Evolutionary conservation across 257 asterid species (phyloP), one percentile per base, ranked within the genome.

Genomic region (Capsicum rhomboideum): DNA sequence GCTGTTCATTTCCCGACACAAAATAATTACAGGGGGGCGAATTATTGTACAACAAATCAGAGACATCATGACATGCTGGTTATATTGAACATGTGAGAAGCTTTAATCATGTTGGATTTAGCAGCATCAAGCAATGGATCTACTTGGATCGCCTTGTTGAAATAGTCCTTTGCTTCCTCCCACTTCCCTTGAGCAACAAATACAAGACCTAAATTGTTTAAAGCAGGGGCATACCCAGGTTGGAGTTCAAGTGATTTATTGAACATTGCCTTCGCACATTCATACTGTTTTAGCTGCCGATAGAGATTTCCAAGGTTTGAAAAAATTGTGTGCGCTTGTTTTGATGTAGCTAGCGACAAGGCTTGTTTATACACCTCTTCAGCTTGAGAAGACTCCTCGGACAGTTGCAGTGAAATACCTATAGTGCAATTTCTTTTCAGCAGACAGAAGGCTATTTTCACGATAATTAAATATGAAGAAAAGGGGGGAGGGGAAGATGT

Each of bases 161-260:
- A 97, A 92, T 97, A 95, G 88, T 89, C 93, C 84, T 87, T 88
- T 44, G 98, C 98, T 87, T 97, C 93, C 80, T 91, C 97, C 87
- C 93, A 92, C 67, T 85, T 91, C 81, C 92, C 93, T 94, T 97
- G 98, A 10, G 97, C 98, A 71, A 97, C 96, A 83, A 92, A 95
- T 50, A 95, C 97, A 6, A 97, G 99, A 80, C 99, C 99, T 9
- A 97, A 95, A 89, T 97, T 97, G 90, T 97, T 97, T 80, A 94
- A 97, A 18, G 98, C 98, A 1, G 99, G 98, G 49, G 99, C 98
- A 83, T 97, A 97, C 46, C 99, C 98, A n/a, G 99, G 99, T 82
- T 88, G 91, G 91, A 94, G 90, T 71, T 95, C 93, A 63, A 96
- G 97, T 80, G 99, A 93, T 92, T 93, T 96, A 28, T 95, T 90